phyloP scores from a whole-genome alignment of 768 basidiomycete genomes.

The Fomitopsis serialis region DNA sequence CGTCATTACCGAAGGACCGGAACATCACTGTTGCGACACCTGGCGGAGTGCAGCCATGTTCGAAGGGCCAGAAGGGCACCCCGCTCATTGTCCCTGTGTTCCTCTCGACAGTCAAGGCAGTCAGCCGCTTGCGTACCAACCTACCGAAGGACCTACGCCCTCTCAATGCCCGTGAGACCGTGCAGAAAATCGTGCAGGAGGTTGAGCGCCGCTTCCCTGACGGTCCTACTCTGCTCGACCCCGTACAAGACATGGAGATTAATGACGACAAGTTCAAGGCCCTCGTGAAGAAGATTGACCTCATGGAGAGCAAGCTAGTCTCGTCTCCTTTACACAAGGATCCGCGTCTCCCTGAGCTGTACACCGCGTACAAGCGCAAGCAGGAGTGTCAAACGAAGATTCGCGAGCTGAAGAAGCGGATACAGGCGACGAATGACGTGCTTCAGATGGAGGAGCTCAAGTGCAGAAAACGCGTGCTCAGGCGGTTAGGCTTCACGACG shows the following conservation, averaged over 20 bases:
- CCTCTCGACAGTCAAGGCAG: constrained; percentile 78
- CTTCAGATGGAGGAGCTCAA: constrained; percentile 96
- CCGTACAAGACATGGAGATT: constrained; percentile 92
- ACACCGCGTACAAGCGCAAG: constrained; percentile 76
- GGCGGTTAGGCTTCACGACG: constrained; percentile 87
- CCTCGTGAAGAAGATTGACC: constrained; percentile 88
- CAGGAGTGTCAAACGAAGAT: constrained; percentile 64
- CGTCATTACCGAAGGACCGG: constrained; percentile 54
- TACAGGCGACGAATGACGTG: constrained; percentile 86
- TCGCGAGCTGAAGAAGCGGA: constrained; percentile 76
- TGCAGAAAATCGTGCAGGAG: constrained; percentile 87
- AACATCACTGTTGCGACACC: constrained; percentile 52
- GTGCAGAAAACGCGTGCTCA: constrained; percentile 87
- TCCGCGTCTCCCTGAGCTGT: constrained; percentile 72
- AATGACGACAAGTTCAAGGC: constrained; percentile 90
- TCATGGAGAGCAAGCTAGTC: constrained; percentile 83
- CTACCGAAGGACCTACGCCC: constrained; percentile 87
- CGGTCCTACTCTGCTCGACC: constrained; percentile 84
- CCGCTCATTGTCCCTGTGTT: constrained; percentile 87
- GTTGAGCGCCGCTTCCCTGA: constrained; percentile 89
- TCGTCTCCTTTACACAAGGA: constrained; percentile 76
- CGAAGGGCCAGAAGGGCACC: constrained; percentile 63
- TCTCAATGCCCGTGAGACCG: constrained; percentile 69
- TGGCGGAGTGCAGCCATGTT: constrained; percentile 72
- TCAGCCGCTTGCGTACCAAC: constrained; percentile 82